phyloP scores from a whole-genome alignment of 805 yeast species.

The Lipomyces spencermartinsiae region DNA sequence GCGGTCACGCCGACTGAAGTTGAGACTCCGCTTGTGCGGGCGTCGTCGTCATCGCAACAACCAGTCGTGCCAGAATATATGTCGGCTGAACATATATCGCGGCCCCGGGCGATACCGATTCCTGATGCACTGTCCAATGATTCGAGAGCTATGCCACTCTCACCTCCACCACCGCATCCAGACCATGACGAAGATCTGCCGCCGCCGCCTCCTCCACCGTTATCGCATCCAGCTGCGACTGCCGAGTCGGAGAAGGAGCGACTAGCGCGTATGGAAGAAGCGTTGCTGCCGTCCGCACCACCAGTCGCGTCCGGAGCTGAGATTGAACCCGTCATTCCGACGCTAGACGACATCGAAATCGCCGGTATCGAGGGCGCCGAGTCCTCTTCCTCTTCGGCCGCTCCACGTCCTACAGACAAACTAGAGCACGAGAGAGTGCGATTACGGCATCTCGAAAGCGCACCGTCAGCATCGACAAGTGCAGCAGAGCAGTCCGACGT shows the following conservation, averaged over 20 bases:
- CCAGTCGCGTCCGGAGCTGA: conserved; percentile 9
- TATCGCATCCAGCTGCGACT: not conserved
- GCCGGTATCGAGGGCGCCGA: not conserved
- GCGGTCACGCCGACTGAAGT: not conserved
- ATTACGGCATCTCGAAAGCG: conserved; percentile 19
- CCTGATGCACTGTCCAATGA: not conserved
- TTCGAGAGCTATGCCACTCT: conserved; percentile 6
- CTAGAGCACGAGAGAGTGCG: conserved; percentile 32
- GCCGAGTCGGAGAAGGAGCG: conserved; percentile 61
- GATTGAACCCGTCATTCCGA: conserved; percentile 12
- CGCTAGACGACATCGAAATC: conserved; percentile 18
- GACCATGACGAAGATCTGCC: conserved; percentile 5
- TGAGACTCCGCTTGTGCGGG: not conserved
- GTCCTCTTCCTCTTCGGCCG: not conserved
- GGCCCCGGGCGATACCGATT: not conserved
- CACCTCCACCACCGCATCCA: conserved; percentile 10
- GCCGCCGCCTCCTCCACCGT: conserved; percentile 41
- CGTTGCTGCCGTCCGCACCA: conserved; percentile 69
- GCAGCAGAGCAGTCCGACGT: not conserved
- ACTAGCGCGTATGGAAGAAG: conserved; percentile 59
- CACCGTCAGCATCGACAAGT: conserved; percentile 13
- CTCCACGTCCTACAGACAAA: conserved; percentile 17
- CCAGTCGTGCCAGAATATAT: conserved; percentile 3
- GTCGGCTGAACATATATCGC: not conserved
- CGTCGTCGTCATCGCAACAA: not conserved